Percentiles rank a stretch among this genome's conserved stretches.
Evolutionary conservation across 257 asterid genomes (phyloP).

Genomic region (Nicotiana undulata): DNA sequence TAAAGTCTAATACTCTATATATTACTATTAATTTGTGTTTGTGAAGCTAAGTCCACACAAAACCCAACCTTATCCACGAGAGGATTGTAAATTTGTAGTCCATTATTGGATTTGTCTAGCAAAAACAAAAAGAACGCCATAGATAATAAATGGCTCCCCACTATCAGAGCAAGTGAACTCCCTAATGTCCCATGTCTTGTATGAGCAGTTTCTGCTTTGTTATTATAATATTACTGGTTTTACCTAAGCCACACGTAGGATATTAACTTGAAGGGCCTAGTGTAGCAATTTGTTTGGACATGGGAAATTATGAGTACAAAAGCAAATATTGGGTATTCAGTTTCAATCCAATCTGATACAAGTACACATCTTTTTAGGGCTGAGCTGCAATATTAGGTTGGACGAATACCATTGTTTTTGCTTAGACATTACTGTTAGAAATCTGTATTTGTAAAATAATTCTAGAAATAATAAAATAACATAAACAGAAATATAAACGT

Average conservation of each 20-base stretch:
- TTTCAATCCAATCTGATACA: too few relatives aligned
- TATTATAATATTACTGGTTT: not conserved
- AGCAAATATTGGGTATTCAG: too few relatives aligned
- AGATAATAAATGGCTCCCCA: slow-evolving; percentile 6
- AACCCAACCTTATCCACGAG: not conserved
- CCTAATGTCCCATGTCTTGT: not conserved
- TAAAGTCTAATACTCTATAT: not conserved
- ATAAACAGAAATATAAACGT: too few relatives aligned
- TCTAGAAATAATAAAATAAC: too few relatives aligned
- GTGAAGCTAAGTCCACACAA: not conserved
- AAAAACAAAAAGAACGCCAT: slow-evolving; percentile 15
- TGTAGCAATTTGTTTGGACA: not conserved
- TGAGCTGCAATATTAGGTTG: too few relatives aligned
- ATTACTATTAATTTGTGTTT: too few relatives aligned
- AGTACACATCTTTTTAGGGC: too few relatives aligned
- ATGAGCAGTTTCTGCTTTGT: not conserved
- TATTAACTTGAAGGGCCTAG: not conserved
- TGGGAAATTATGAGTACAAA: not conserved
- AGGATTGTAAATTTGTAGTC: not conserved
- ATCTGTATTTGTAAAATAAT: too few relatives aligned
- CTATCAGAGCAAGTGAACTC: not conserved
- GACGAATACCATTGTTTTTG: too few relatives aligned
- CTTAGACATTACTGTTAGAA: too few relatives aligned
- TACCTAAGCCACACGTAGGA: not conserved
- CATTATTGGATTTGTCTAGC: slow-evolving; percentile 2